A percentile compares a stretch with the other conserved stretches of the same genome.
phyloP scores from a whole-genome alignment of 495 filamentous ascomycete genomes.

The Patellaria atrata region DNA sequence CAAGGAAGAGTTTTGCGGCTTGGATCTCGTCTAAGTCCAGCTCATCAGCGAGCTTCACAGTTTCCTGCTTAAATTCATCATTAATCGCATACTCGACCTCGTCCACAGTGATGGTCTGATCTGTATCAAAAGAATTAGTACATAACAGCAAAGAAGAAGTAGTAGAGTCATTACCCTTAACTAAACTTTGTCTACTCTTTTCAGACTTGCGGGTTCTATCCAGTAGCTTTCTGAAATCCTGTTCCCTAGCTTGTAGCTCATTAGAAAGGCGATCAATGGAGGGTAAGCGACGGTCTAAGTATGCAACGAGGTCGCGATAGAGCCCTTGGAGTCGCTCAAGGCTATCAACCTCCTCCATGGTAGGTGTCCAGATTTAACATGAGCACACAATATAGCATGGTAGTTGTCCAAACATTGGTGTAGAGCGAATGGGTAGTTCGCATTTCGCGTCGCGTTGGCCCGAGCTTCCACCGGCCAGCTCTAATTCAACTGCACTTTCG shows the following conservation, averaged over 20 bases:
- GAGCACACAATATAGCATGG: too few relatives aligned
- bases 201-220: slow-evolving; percentile 60
- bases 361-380: slow-evolving; percentile 10
- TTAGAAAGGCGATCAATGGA: slow-evolving; percentile 48
- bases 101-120: slow-evolving; percentile 53
- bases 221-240: slow-evolving; percentile 63
- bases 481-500: too few relatives aligned
- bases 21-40: slow-evolving; percentile 81
- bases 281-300: slow-evolving; percentile 44
- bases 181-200: slow-evolving; percentile 45
- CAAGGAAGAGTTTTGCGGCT: slow-evolving; percentile 58
- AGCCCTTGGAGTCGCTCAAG: slow-evolving; percentile 59
- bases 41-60: slow-evolving; percentile 67
- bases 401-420: too few relatives aligned
- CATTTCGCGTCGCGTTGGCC: too few relatives aligned
- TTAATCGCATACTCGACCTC: slow-evolving; percentile 71
- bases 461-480: too few relatives aligned
- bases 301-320: slow-evolving; percentile 59
- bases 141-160: slow-evolving; percentile 1
- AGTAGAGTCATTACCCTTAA: slow-evolving; percentile 24
- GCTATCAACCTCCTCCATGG: slow-evolving; percentile 51
- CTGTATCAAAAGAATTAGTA: slow-evolving; percentile 2
- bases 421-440: too few relatives aligned
- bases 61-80: slow-evolving; percentile 66
- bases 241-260: slow-evolving; percentile 52